A percentile compares a stretch with the other conserved stretches of the same genome.
These are phyloP conservation scores for Beauveria australis DNA, from an alignment of 2,329 filamentous ascomycete species.

Conservation along the genomic window DNA sequence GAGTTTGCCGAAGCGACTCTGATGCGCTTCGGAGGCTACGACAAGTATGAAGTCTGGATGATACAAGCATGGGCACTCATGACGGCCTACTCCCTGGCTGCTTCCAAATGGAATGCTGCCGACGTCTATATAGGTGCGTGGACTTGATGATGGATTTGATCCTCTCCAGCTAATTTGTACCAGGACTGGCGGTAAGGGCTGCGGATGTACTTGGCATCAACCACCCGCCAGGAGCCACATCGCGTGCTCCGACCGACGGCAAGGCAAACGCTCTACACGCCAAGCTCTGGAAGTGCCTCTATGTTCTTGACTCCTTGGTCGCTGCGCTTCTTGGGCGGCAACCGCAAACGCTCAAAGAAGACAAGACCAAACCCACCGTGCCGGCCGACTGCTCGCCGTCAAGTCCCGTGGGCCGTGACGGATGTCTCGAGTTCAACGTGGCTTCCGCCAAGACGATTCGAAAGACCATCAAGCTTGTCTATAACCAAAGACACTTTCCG, in stretches of 20 bases:
- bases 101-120: constrained; percentile 54
- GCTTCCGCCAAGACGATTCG: background rate
- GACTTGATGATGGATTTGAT: background rate
- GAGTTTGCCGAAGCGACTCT: constrained; percentile 47
- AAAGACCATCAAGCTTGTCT: background rate
- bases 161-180: constrained; percentile 10
- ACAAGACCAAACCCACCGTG: background rate
- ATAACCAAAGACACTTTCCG: background rate
- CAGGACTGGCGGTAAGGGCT: constrained; percentile 56
- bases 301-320: constrained; percentile 2
- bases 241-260: background rate
- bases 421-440: background rate
- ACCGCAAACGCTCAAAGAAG: background rate
- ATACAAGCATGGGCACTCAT: constrained; percentile 57
- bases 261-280: background rate
- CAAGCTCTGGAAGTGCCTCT: constrained; percentile 3
- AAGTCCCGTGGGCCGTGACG: background rate
- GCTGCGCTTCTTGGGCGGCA: background rate
- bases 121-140: constrained; percentile 51
- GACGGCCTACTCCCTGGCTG: constrained; percentile 54
- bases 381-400: background rate
- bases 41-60: constrained; percentile 57
- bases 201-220: constrained; percentile 37
- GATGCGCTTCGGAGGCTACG: constrained; percentile 39
- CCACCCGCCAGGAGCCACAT: background rate